Evolutionary conservation across 306 rosid genomes (phyloP).

Genomic region (Macrotyloma uniflorum): DNA sequence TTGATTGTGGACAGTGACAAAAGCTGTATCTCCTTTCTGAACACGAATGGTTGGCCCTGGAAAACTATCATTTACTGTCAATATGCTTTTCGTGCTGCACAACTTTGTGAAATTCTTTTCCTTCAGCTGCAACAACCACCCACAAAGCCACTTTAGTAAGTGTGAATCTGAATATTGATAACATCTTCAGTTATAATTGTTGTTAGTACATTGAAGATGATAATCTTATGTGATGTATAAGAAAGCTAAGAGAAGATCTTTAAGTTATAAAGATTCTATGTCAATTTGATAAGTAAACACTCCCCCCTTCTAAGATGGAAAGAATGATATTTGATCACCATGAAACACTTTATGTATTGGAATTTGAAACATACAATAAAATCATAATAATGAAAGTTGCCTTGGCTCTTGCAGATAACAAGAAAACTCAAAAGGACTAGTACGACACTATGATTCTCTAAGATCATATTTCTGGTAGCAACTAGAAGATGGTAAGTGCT

Average conservation of each 20-base stretch:
- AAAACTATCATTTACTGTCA: constrained; percentile 42
- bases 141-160: neutral
- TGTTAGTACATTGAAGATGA: neutral
- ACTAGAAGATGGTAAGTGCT: neutral
- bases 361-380: neutral
- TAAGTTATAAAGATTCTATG: neutral
- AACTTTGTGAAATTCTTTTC: constrained; percentile 38
- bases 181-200: neutral
- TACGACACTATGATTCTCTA: neutral
- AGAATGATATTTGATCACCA: neutral
- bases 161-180: neutral
- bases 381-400: neutral
- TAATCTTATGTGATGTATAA: neutral
- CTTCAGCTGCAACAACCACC: constrained; percentile 18
- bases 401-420: constrained; percentile 1
- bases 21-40: constrained; percentile 35
- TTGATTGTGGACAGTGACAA: constrained; percentile 39
- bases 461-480: neutral
- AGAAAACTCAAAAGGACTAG: constrained; percentile 1
- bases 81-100: constrained; percentile 42
- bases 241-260: neutral
- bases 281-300: neutral
- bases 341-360: neutral
- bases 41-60: constrained; percentile 45
- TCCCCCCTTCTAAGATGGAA: neutral